These are phyloP conservation scores for Verbascum thapsus DNA, from an alignment of 257 asterid genomes.

Conservation along the genomic window DNA sequence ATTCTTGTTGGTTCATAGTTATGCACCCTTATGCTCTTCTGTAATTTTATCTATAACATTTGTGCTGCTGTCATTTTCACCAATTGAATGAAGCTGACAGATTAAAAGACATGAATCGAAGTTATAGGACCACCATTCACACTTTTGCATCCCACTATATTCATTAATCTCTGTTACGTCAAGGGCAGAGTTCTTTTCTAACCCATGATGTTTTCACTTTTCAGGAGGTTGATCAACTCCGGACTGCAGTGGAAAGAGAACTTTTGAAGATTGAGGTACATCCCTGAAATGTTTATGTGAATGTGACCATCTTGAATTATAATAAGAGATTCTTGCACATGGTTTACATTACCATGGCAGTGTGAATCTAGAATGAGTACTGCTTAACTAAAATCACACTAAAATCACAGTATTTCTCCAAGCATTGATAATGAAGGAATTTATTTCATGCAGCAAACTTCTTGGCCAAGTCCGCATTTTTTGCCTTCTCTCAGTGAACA, in stretches of 20 bases:
- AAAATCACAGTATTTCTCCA: conserved; percentile 15
- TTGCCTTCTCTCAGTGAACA: conserved; percentile 44
- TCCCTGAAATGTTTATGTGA: conserved; percentile 22
- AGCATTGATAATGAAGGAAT: conserved; percentile 10
- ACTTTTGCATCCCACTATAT: conserved; percentile 9
- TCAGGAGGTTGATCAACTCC: conserved; percentile 90
- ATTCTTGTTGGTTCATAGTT: conserved; percentile 7
- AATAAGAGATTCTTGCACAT: conserved; percentile 17
- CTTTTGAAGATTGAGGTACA: conserved; percentile 75
- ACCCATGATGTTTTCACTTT: conserved; percentile 23
- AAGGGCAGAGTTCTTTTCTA: conserved; percentile 17
- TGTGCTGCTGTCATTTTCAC: neutral
- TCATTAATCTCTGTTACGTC: conserved; percentile 13
- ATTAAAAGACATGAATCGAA: conserved; percentile 1
- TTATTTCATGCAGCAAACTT: conserved; percentile 45
- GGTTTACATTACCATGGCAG: conserved; percentile 15
- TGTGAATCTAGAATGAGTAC: conserved; percentile 3
- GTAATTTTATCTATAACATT: neutral
- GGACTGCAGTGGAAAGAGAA: conserved; percentile 63
- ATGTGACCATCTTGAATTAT: conserved; percentile 21
- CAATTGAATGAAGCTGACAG: conserved; percentile 4
- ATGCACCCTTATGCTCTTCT: neutral
- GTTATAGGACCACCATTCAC: neutral
- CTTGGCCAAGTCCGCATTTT: conserved; percentile 45
- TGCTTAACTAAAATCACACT: too few relatives aligned